Base-by-base conservation (phyloP, 1,284 basidiomycete species). In the Stereum hirsutum region DNA sequence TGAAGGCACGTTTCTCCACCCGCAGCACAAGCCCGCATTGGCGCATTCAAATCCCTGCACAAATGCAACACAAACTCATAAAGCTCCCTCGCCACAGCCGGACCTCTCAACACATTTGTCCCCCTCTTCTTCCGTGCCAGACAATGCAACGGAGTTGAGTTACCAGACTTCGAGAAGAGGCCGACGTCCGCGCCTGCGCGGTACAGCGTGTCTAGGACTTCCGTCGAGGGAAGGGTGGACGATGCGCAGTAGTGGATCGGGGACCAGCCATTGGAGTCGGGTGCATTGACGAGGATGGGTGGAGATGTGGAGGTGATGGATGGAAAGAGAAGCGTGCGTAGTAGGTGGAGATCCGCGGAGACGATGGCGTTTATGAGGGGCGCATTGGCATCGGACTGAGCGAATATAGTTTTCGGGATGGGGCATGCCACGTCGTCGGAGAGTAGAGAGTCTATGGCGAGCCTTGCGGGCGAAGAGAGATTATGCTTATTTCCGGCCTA, bases 1-100 rank as follows among this genome's bases (percentile, higher is more conserved):
- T 98, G 94, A 49, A 97, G 80, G 52, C 93, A 94, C 37, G 89
- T 95, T 55, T 97, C 85, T 35, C 90, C 88, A 45, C 90, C 75
- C 42, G 75, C 79, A 62, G 97, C 93, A 27, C 66, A 61, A 14
- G 81, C 80, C 20, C 72, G 67, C 33, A 87, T 57, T 0, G 83
- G 81, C 4, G 80, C 78, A 32, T 71, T 72, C 21, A 86, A 72
- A 55, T 84, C 78, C 43, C 68, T 66, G 32, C 86, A 69, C 40
- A 87, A 70, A 56, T 86, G 83, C 49, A 72, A 58, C 54, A 75
- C 63, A 57, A 85, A 80, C 48, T 68, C 61, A 49, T 74, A 74
- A 53, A 84, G 53, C 17, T 66, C 55, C 31, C 64, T 54, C 17
- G 65, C 63, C 26, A 70, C 60, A 31, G 59, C 54, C 24, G 59